phyloP scores from a whole-genome alignment of 352 stramenopile species.

The Peronosclerospora sorghi region DNA sequence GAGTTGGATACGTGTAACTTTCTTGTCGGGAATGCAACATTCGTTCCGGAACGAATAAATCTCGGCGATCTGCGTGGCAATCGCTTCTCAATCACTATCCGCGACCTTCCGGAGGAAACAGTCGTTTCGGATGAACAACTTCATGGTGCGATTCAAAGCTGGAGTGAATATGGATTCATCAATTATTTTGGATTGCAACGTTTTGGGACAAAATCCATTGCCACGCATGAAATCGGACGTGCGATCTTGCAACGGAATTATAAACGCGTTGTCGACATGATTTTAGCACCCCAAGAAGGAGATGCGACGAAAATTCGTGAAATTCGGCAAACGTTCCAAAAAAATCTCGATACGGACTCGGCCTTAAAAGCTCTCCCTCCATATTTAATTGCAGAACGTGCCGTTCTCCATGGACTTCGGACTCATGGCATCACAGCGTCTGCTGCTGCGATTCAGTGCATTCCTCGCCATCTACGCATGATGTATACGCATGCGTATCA shows the following conservation, averaged over 20 bases:
- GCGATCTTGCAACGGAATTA: slow-evolving; percentile 90
- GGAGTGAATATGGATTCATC: slow-evolving; percentile 86
- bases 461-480: slow-evolving; percentile 81
- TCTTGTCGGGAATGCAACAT: slow-evolving; percentile 88
- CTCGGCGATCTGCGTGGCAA: slow-evolving; percentile 91
- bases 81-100: slow-evolving; percentile 91
- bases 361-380: slow-evolving; percentile 56
- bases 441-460: slow-evolving; percentile 55
- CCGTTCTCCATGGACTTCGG: slow-evolving; percentile 52
- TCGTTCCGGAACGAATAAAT: slow-evolving; percentile 84
- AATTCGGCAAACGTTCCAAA: slow-evolving; percentile 52
- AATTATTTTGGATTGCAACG: slow-evolving; percentile 98
- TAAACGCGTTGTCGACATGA: slow-evolving; percentile 82
- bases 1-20: slow-evolving; percentile 81
- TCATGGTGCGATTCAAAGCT: slow-evolving; percentile 56
- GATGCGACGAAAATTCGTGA: slow-evolving; percentile 68
- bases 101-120: slow-evolving; percentile 66
- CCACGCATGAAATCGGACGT: slow-evolving; percentile 84
- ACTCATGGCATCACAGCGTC: slow-evolving; percentile 46
- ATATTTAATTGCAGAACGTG: slow-evolving; percentile 74
- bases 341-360: slow-evolving; percentile 39
- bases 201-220: slow-evolving; percentile 89
- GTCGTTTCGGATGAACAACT: slow-evolving; percentile 54
- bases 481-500: slow-evolving; percentile 90
- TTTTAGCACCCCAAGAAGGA: slow-evolving; percentile 78